Evolutionary conservation across 1,284 basidiomycete genomes (phyloP).

Genomic region (Trichosporon sp.): DNA sequence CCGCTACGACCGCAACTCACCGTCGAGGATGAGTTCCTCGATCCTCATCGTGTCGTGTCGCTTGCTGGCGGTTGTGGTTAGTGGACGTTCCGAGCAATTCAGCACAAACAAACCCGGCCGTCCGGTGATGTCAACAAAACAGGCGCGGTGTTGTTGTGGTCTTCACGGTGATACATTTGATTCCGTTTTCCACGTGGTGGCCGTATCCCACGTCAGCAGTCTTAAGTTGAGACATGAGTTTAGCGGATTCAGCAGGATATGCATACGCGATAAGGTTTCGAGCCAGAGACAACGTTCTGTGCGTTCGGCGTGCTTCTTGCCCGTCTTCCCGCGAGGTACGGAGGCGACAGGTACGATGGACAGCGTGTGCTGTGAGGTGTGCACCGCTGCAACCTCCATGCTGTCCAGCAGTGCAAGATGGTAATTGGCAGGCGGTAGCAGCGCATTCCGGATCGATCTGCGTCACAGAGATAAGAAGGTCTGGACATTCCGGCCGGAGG

Average conservation of each 20-base stretch:
- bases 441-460: not conserved
- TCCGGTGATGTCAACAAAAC: constrained; percentile 17
- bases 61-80: not conserved
- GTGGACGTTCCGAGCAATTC: not conserved
- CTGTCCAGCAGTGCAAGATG: too few species aligned
- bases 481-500: not conserved
- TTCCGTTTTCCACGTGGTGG: not conserved
- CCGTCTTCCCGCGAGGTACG: not conserved
- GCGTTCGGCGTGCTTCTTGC: not conserved
- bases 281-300: not conserved
- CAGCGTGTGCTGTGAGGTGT: too few species aligned
- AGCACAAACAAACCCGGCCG: constrained; percentile 15
- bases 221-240: not conserved
- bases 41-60: constrained; percentile 65
- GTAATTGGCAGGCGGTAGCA: too few species aligned
- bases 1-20: constrained; percentile 45
- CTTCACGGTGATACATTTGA: not conserved
- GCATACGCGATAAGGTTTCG: constrained; percentile 6
- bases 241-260: not conserved
- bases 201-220: not conserved
- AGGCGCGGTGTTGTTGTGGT: constrained; percentile 15
- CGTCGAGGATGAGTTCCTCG: constrained; percentile 78
- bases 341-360: not conserved
- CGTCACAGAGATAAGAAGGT: not conserved
- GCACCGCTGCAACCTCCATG: too few species aligned